Evolutionary conservation across 371 early-diverging fungal species (phyloP), one percentile per base, ranked within the genome.

Genomic region (Actinomucor elegans): DNA sequence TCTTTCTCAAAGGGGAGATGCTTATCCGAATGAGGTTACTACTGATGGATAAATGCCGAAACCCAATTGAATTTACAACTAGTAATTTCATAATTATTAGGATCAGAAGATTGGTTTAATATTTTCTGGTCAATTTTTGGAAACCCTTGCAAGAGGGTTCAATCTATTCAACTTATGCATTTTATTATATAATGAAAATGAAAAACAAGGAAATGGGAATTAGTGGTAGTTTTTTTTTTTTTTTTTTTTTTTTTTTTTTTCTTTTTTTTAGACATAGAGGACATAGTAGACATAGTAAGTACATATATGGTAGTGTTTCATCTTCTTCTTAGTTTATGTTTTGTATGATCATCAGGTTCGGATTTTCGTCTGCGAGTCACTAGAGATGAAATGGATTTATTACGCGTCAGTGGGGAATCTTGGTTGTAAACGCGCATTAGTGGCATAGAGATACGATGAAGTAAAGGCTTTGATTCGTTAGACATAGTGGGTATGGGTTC

Each of bases 31-130:
- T 63, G 63, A 63, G 58, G 63, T 57, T 14, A 42, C 54, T 29
- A 63, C 63, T 44, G 63, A 63, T 63, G 63, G 52, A 47, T 57
- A 53, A 57, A 40, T 57, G 63, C 63, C 63, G 58, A 63, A 52
- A 48, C 57, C 57, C 47, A 14, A 52, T 27, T 44, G 21, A 36
- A 40, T 23, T 55, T 32, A 24, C 28, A 31, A n/a, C n/a, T n/a
- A n/a, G 48, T 24, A 26, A 45, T 29, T 34, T 27, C 31, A n/a
- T n/a, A n/a, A n/a, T n/a, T n/a, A 20, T 18, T 34, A 40, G n/a
- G 52, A 48, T 36, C 48, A 52, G 57, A 35, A 33, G 42, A 23
- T 38, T 20, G 15, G 23, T 47, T 33, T 26, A 15, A 11, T 47
- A 35, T 27, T 42, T 33, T 45, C 57, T 61, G 50, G 47, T 63